Evolutionary conservation across 768 basidiomycete genomes (phyloP), one percentile per base, ranked within the genome.

Genomic region (Psilocybe subaeruginosa): DNA sequence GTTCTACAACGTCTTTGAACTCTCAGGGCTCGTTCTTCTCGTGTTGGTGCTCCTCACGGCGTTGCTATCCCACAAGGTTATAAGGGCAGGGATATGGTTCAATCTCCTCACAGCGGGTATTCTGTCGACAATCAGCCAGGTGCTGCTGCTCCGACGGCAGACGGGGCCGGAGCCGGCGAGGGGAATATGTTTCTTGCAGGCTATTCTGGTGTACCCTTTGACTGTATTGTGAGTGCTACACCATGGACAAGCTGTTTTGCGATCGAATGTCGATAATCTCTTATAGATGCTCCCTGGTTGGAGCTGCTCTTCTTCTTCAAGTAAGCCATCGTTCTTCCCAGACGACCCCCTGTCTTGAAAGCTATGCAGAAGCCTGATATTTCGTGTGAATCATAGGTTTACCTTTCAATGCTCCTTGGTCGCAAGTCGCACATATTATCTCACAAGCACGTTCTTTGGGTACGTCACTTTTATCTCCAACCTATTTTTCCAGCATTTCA

Each of bases 91-190:
- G 3, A 48, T 51, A 0, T 59, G 58, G 58, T 59, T 53, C 14
- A 54, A 35, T 16, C 46, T 53, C 3, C 19, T 59, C 7, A 30
- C 31, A 12, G 50, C 52, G 0, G 50, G 39, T 0, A 52, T 59
- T 4, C 8, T 54, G 2, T 37, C 30, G 8, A 54, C 39, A 17
- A 14, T 59, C 8, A 53, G 45, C n/a, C 50, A 59, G 29, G 4
- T 59, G 6, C 35, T 59, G 9, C 41, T 59, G 17, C 39, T 59
- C n/a, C 17, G 52, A 12, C 58, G 53, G 9, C 58, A 59, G 31
- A 16, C n/a, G 3, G 58, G 51, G 11, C 29, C 41, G 8, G 30
- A 14, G 8, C 58, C 58, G 3, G 43, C 9, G 7, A 29, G 45
- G 7, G 14, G 39, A 9, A 31, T 47, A 12, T 59, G 58, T 29